Percentiles rank a stretch among this genome's conserved stretches.
Evolutionary conservation across 208 protist genomes (phyloP).

Genomic region (Vickermania spadyakhi): DNA sequence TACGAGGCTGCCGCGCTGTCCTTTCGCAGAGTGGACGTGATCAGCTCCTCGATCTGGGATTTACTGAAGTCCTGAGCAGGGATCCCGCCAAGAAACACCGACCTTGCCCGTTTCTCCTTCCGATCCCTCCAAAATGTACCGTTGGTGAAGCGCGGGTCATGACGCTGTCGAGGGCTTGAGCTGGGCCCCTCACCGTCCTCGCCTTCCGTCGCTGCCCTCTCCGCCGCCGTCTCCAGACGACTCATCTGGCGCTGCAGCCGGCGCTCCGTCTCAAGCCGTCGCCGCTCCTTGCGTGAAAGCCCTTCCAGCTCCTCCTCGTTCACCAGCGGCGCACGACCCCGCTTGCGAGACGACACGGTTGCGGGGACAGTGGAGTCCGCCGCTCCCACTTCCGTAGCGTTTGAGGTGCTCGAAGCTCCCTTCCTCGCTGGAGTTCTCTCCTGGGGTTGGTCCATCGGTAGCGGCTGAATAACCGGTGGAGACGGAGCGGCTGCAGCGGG

Average conservation of each 20-base stretch:
- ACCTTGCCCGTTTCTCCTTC: conserved; percentile 66
- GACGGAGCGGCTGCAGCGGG: not conserved
- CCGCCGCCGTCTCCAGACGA: conserved; percentile 18
- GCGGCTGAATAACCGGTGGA: not conserved
- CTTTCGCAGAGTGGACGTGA: conserved; percentile 39
- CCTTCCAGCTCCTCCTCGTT: conserved; percentile 12
- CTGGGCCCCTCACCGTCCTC: not conserved
- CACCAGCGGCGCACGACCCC: conserved; percentile 3
- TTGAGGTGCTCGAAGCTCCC: too few species aligned
- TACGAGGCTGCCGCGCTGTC: conserved; percentile 19
- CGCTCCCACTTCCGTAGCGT: not conserved
- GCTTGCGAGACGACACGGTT: not conserved
- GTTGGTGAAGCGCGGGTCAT: conserved; percentile 75
- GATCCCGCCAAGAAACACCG: conserved; percentile 80
- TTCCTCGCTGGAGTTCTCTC: not conserved
- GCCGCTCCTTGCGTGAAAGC: conserved; percentile 55
- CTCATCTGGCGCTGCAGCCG: conserved; percentile 51
- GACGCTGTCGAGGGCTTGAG: conserved; percentile 16
- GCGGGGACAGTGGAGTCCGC: not conserved
- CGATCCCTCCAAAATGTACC: conserved; percentile 81
- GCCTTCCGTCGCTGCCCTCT: not conserved
- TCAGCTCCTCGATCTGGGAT: conserved; percentile 49
- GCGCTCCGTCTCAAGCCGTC: conserved; percentile 33
- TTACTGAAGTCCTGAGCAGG: conserved; percentile 32
- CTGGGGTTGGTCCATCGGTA: not conserved